Percentiles rank a stretch among this genome's conserved stretches.
Conservation (phyloP, 1,284 basidiomycete species). For the Sanghuangporus baumii region DNA sequence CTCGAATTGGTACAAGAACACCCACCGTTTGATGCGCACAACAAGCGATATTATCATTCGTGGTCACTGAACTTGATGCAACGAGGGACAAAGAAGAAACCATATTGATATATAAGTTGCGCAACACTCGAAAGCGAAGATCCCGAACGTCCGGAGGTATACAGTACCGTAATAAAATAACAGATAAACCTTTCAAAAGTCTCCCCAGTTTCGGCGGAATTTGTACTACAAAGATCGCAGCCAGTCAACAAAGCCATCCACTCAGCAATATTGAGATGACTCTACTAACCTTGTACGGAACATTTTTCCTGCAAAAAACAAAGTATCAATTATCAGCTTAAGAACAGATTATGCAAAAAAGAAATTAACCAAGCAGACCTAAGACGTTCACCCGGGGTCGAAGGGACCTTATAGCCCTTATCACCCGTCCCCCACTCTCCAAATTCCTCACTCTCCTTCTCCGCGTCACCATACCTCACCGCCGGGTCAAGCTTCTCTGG, state of each 20-base stretch:
- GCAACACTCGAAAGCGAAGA: neutral
- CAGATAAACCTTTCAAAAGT: constrained; percentile 51
- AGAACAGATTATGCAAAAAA: neutral
- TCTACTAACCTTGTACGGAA: constrained; percentile 74
- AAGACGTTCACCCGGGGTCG: constrained; percentile 61
- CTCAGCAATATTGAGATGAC: constrained; percentile 38
- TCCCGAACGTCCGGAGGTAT: neutral
- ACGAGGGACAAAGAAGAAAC: no score
- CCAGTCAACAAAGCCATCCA: constrained; percentile 17
- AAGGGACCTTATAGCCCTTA: constrained; percentile 71
- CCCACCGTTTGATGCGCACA: no score
- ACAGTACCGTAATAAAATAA: neutral
- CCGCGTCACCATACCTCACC: constrained; percentile 51
- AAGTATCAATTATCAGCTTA: neutral
- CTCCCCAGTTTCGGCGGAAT: constrained; percentile 79
- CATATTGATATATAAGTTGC: neutral
- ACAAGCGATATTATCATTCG: no score
- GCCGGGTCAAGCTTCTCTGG: constrained; percentile 61
- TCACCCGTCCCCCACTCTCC: constrained; percentile 71
- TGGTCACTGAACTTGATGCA: no score
- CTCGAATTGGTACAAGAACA: no score
- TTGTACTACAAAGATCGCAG: constrained; percentile 64
- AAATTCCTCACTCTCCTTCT: constrained; percentile 41
- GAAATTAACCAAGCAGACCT: constrained; percentile 37
- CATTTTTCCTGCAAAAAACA: constrained; percentile 50